Percentiles rank a stretch among this genome's conserved stretches.
These are phyloP conservation scores for Pseudogymnoascus sp. DNA, from an alignment of 2,329 filamentous ascomycete species.

Conservation along the genomic window DNA sequence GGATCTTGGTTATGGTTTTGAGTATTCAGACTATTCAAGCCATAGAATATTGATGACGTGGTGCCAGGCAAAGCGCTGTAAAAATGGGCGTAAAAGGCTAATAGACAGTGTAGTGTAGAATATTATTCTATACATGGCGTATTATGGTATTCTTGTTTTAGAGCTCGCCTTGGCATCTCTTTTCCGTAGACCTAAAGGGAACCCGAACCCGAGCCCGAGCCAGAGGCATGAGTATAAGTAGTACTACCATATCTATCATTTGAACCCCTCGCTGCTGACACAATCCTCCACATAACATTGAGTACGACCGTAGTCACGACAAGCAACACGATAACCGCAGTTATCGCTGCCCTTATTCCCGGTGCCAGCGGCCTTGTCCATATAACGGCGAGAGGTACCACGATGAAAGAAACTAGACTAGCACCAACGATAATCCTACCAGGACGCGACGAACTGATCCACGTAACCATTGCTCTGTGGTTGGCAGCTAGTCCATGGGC, in stretches of 20 bases:
- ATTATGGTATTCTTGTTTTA: background rate
- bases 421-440: background rate
- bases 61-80: background rate
- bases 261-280: background rate
- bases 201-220: too few species aligned
- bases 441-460: background rate
- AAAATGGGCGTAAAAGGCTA: background rate
- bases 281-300: background rate
- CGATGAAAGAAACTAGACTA: background rate
- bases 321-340: background rate
- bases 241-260: background rate
- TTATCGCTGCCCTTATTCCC: background rate
- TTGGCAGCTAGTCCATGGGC: background rate
- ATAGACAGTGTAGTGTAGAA: background rate
- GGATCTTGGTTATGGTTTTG: slow-evolving; percentile 89
- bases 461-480: background rate
- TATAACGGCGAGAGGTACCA: background rate
- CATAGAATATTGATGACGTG: slow-evolving; percentile 30
- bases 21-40: slow-evolving; percentile 68
- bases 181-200: too few species aligned
- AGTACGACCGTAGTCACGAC: background rate
- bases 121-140: background rate
- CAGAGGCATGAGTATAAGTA: too few species aligned
- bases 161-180: background rate
- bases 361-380: background rate